phyloP scores from a whole-genome alignment of 2,329 filamentous ascomycete species.

The Trichocomaceae sp. region DNA sequence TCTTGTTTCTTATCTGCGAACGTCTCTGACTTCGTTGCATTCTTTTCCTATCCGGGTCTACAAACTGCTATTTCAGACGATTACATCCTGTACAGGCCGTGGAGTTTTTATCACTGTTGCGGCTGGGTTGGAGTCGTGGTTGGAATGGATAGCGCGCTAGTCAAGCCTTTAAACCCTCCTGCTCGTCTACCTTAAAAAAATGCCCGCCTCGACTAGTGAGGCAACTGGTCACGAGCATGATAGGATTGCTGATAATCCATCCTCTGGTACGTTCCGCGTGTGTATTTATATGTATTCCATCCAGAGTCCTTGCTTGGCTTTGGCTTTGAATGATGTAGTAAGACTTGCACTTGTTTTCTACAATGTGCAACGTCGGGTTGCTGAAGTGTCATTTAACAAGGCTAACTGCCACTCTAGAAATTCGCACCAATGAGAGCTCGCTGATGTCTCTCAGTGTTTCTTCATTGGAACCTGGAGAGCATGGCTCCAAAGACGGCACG shows the following conservation, averaged over 20 bases:
- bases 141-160: not conserved
- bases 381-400: not conserved
- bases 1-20: not conserved
- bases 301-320: not conserved
- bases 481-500: not conserved
- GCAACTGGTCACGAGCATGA: slow-evolving; percentile 5
- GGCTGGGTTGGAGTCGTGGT: not conserved
- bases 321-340: slow-evolving; percentile 6
- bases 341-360: not conserved
- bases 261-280: slow-evolving; percentile 8
- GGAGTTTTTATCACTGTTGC: not conserved
- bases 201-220: slow-evolving; percentile 3
- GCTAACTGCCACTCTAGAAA: not conserved
- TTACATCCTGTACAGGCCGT: not conserved
- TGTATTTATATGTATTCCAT: not conserved
- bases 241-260: slow-evolving; percentile 1
- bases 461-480: slow-evolving; percentile 3
- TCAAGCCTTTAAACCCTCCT: not conserved
- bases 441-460: not conserved
- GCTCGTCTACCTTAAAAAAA: not conserved
- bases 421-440: not conserved
- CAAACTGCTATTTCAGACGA: not conserved
- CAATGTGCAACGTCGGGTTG: not conserved
- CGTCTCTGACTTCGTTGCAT: not conserved
- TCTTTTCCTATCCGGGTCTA: not conserved